Conservation (phyloP, 2,329 filamentous ascomycete species). For the Fusarium foetens region DNA sequence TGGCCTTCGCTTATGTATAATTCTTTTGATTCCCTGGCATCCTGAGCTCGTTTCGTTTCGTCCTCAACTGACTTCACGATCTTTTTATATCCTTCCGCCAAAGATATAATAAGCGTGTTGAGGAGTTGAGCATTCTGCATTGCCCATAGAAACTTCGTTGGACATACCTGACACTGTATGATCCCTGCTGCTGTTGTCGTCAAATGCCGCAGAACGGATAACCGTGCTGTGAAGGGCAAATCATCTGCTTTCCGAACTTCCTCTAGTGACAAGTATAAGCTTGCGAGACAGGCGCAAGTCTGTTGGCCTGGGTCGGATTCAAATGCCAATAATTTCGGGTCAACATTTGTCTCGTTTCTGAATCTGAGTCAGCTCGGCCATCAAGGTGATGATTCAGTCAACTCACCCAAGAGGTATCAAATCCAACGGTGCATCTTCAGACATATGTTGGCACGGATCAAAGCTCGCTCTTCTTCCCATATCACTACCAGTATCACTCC, state of each 20-base stretch:
- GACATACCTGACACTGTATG: slow-evolving; percentile 38
- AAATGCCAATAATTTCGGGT: slow-evolving; percentile 15
- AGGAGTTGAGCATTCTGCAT: slow-evolving; percentile 44
- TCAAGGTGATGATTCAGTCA: background rate
- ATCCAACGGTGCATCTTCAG: slow-evolving; percentile 13
- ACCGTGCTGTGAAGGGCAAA: slow-evolving; percentile 28
- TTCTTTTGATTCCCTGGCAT: slow-evolving; percentile 26
- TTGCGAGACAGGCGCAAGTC: slow-evolving; percentile 40
- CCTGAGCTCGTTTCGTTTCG: slow-evolving; percentile 30
- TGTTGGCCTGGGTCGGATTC: slow-evolving; percentile 21
- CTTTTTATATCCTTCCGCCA: slow-evolving; percentile 42
- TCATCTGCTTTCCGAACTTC: slow-evolving; percentile 38
- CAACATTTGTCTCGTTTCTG: slow-evolving; percentile 35
- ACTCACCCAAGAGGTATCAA: slow-evolving; percentile 30
- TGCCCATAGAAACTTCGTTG: slow-evolving; percentile 41
- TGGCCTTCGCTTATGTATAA: slow-evolving; percentile 27
- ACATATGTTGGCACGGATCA: slow-evolving; percentile 23
- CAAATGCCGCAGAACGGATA: slow-evolving; percentile 31
- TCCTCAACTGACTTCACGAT: slow-evolving; percentile 35
- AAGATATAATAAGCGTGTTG: slow-evolving; percentile 39
- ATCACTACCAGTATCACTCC: slow-evolving; percentile 20
- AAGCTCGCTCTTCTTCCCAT: slow-evolving; percentile 7
- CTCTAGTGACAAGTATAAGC: slow-evolving; percentile 39
- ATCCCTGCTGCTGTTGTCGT: slow-evolving; percentile 25
- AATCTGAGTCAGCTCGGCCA: slow-evolving; percentile 10